These are phyloP conservation scores for Botrytis fragariae DNA, from an alignment of 2,329 filamentous ascomycete species.

Conservation along the genomic window DNA sequence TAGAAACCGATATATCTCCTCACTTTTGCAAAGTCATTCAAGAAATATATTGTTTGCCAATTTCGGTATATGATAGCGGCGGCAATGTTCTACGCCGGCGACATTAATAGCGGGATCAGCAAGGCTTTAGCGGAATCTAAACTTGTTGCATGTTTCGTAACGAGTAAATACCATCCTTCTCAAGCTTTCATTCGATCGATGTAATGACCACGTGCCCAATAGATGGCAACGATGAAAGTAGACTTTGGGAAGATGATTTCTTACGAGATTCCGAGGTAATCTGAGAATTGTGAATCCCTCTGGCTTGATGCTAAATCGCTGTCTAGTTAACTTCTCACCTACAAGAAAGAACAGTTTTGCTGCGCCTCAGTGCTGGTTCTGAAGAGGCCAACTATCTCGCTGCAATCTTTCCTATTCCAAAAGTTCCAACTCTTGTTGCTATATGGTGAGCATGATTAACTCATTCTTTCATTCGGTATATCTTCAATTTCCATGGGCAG, in stretches of 20 bases:
- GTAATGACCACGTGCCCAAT: conserved; percentile 19
- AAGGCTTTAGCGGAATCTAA: conserved; percentile 72
- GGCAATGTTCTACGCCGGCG: conserved; percentile 77
- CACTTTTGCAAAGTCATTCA: neutral
- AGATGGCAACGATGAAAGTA: conserved; percentile 71
- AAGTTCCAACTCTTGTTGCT: conserved; percentile 74
- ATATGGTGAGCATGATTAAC: conserved; percentile 58
- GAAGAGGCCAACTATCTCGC: conserved; percentile 79
- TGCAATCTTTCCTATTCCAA: conserved; percentile 77
- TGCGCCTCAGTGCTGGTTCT: conserved; percentile 70
- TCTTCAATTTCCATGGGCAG: neutral
- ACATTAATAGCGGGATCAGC: conserved; percentile 76
- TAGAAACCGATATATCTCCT: neutral
- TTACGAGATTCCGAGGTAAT: conserved; percentile 55
- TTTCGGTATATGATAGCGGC: neutral
- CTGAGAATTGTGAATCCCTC: neutral
- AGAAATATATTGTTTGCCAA: neutral
- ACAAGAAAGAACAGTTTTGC: conserved; percentile 60
- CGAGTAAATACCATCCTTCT: conserved; percentile 49
- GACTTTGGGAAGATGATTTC: conserved; percentile 70
- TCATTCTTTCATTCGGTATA: conserved; percentile 4
- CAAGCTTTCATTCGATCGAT: neutral
- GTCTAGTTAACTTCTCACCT: conserved; percentile 56
- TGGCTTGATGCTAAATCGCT: conserved; percentile 4
- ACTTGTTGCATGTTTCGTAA: conserved; percentile 80